Base-by-base conservation (phyloP, 495 filamentous ascomycete species). In the Apodospora peruviana region DNA sequence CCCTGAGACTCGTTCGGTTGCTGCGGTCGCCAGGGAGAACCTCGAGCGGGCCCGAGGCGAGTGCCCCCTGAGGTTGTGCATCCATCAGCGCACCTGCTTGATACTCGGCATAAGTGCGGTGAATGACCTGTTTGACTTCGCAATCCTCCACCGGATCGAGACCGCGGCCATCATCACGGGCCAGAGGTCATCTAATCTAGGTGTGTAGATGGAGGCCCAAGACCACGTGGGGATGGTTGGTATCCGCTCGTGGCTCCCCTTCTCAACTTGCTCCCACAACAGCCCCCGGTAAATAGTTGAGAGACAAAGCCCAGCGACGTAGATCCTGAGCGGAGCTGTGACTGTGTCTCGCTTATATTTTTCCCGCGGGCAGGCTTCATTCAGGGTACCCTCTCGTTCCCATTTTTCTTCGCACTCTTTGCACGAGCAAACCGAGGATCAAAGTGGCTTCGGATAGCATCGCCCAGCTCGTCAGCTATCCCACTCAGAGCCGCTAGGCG, bases 191-290 rank as follows among this genome's bases (percentile, higher is more conserved):
- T n/a, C n/a, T 41, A 16, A 49, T 40, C 23, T 5, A n/a, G n/a
- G 32, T 7, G 43, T 43, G 20, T 8, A 54, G 23, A 54, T 42
- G 16, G 51, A 53, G 2, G 51, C 51, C 51, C 51, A 53, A 4
- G 51, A 53, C 39, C 40, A 53, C 1, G 51, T 40, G 11, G 51
- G 51, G 11, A 53, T 48, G 12, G 18, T 23, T 14, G 29, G 5
- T 14, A 53, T 38, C 20, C 51, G 27, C 17, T 44, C 19, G 21
- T 49, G 45, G 1, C 17, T 22, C 19, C 24, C 45, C 19, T 38
- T 12, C 12, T 34, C 14, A 10, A 23, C 40, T 19, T 44, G 27
- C 34, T 48, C 39, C 51, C 51, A 53, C 29, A 49, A 17, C 9
- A 53, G 45, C 4, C 44, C 39, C 1, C 32, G 8, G 19, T 3